phyloP scores from a whole-genome alignment of 2,329 filamentous ascomycete genomes.

The Diaporthe sp. region DNA sequence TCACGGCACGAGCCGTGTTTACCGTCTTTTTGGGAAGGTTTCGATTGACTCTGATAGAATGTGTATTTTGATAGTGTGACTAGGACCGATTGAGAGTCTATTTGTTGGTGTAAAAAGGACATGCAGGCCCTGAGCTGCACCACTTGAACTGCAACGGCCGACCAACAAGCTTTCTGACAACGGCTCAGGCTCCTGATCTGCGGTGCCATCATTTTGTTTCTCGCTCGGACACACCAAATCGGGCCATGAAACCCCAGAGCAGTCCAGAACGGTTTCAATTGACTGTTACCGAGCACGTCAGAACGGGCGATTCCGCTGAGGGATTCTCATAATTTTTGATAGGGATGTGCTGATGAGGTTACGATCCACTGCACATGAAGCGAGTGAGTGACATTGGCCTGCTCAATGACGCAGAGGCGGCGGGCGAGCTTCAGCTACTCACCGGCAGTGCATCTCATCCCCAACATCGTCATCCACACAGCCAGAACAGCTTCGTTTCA shows the following conservation, averaged over 20 bases:
- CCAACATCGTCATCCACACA: constrained; percentile 6
- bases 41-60: neutral
- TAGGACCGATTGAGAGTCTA: neutral
- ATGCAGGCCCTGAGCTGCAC: neutral
- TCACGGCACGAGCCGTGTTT: neutral
- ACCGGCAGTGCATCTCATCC: constrained; percentile 3
- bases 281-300: neutral
- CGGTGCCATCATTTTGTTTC: constrained; percentile 17
- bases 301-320: neutral
- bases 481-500: neutral
- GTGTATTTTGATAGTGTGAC: neutral
- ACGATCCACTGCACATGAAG: constrained; percentile 2
- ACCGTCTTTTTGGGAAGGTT: neutral
- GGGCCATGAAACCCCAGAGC: constrained; percentile 18
- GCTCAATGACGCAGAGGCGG: constrained; percentile 27
- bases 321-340: neutral
- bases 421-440: neutral
- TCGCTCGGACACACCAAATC: constrained; percentile 26
- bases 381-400: constrained; percentile 20
- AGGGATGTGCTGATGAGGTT: neutral
- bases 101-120: neutral
- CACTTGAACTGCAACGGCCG: neutral
- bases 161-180: constrained; percentile 28
- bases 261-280: constrained; percentile 23
- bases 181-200: constrained; percentile 32